These are phyloP conservation scores for Bipolaris gigantea DNA, from an alignment of 2,329 filamentous ascomycete genomes.

Conservation along the genomic window DNA sequence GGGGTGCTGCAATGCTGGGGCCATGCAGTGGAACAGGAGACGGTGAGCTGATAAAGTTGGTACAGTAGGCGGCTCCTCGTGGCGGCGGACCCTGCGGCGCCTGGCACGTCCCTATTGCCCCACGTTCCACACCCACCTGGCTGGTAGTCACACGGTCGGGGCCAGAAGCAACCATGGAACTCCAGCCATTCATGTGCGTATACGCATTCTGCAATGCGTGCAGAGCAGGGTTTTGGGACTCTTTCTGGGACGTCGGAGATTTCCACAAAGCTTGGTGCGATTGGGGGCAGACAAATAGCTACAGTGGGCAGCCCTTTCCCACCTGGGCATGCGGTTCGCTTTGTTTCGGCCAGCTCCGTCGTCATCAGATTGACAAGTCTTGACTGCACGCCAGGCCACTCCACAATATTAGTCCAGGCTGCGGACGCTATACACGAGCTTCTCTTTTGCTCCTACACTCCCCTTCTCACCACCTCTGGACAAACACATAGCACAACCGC, in stretches of 20 bases:
- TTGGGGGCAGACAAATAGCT: neutral
- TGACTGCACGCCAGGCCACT: conserved; percentile 11
- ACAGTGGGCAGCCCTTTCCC: conserved; percentile 13
- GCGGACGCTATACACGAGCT: neutral
- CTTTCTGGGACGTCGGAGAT: neutral
- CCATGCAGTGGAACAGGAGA: conserved; percentile 14
- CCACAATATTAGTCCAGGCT: conserved; percentile 1
- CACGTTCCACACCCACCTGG: conserved; percentile 8
- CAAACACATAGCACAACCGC: neutral
- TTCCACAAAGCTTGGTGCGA: neutral
- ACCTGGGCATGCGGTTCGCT: conserved; percentile 6
- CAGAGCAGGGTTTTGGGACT: neutral
- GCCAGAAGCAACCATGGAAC: neutral
- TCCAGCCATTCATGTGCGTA: neutral
- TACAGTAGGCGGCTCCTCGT: neutral
- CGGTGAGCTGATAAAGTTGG: conserved; percentile 22
- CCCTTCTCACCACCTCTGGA: neutral
- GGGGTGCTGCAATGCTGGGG: neutral
- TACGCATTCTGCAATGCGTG: neutral
- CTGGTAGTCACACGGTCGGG: conserved; percentile 1
- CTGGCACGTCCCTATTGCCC: conserved; percentile 3
- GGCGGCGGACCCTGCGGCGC: conserved; percentile 10
- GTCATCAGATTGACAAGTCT: conserved; percentile 29
- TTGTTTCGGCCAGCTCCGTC: conserved; percentile 32
- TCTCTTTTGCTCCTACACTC: neutral